Evolutionary conservation across 768 basidiomycete genomes (phyloP).

Genomic region (Tricholoma furcatifolium): DNA sequence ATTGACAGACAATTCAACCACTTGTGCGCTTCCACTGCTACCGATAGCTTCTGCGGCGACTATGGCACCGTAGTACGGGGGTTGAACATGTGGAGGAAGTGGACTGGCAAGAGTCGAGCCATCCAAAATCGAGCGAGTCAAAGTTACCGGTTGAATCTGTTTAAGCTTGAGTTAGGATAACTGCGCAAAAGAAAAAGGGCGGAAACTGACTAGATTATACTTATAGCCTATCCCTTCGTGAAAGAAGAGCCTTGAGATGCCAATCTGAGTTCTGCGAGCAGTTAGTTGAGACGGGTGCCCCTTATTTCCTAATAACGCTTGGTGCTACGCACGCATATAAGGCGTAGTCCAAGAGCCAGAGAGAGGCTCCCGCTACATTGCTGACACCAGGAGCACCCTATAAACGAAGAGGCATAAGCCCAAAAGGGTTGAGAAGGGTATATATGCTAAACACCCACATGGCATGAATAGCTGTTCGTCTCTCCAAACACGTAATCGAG

Average conservation of each 20-base stretch:
- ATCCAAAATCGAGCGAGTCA: conserved; percentile 58
- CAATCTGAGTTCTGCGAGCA: conserved; percentile 28
- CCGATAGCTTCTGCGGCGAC: conserved; percentile 61
- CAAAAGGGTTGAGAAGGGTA: background rate
- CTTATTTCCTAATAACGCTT: background rate
- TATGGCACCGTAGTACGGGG: conserved; percentile 65
- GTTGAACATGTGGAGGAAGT: conserved; percentile 59
- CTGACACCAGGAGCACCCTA: conserved; percentile 56
- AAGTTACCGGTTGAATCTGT: conserved; percentile 62
- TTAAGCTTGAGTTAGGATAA: background rate
- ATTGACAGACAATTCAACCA: conserved; percentile 47
- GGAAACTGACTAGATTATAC: conserved; percentile 54
- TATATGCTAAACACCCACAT: conserved; percentile 24
- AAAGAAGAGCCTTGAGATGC: conserved; percentile 56
- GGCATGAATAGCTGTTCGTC: conserved; percentile 52
- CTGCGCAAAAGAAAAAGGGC: background rate
- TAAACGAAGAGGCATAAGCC: background rate
- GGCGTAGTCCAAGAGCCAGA: conserved; percentile 68
- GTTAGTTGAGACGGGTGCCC: background rate
- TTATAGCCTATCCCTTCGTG: conserved; percentile 73
- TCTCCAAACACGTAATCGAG: conserved; percentile 66
- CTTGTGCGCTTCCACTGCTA: conserved; percentile 32
- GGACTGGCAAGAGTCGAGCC: conserved; percentile 49
- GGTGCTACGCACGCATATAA: conserved; percentile 45
- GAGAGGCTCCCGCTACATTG: conserved; percentile 67